phyloP scores from a whole-genome alignment of 2,329 filamentous ascomycete species.

The Alternaria sp. region DNA sequence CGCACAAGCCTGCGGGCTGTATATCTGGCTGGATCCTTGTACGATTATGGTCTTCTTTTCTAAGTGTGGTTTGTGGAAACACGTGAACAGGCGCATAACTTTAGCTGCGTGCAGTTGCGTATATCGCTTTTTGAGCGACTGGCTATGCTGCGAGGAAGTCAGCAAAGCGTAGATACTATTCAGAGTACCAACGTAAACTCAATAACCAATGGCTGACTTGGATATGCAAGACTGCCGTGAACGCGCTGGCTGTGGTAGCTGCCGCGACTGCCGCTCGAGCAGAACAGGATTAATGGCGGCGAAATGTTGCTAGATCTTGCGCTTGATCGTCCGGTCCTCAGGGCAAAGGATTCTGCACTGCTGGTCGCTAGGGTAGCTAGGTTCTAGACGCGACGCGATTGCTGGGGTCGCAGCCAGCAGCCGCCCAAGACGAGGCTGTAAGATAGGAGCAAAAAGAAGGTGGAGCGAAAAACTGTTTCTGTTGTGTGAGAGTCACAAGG shows the following conservation, averaged over 20 bases:
- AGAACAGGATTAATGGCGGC: slow-evolving; percentile 1
- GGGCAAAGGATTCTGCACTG: slow-evolving; percentile 1
- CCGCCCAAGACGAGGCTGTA: neutral
- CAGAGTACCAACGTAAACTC: slow-evolving; percentile 2
- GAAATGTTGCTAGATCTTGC: slow-evolving; percentile 7
- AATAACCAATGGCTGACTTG: neutral
- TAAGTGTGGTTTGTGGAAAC: slow-evolving; percentile 1
- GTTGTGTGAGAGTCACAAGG: slow-evolving; percentile 2
- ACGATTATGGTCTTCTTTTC: slow-evolving; percentile 1
- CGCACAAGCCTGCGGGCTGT: slow-evolving; percentile 2
- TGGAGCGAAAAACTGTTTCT: slow-evolving; percentile 4
- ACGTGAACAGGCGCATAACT: neutral
- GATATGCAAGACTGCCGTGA: neutral
- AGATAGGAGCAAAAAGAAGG: neutral
- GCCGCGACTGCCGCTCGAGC: slow-evolving; percentile 2
- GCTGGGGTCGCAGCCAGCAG: neutral
- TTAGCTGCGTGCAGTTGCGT: neutral
- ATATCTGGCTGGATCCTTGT: slow-evolving; percentile 4
- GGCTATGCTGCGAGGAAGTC: neutral
- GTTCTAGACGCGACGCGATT: slow-evolving; percentile 3
- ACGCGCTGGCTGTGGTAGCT: neutral
- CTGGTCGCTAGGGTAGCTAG: slow-evolving; percentile 3
- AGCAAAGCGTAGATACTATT: neutral
- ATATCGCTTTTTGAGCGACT: slow-evolving; percentile 1
- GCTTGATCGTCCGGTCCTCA: neutral